Base-by-base conservation (phyloP, 345 rosid genomes). In the Geranium brycei region DNA sequence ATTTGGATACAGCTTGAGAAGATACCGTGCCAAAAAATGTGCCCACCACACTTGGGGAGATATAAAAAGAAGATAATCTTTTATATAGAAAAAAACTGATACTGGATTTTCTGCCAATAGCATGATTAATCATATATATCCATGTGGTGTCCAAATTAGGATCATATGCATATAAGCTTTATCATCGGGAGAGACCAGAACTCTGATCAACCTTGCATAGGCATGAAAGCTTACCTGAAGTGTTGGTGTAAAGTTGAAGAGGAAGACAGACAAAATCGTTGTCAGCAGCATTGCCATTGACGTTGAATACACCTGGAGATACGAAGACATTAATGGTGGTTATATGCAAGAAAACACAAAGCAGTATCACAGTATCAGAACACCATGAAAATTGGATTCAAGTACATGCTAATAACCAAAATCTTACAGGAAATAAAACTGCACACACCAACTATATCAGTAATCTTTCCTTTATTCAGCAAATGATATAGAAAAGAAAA, bases 271-370 rank as follows among this genome's bases (percentile, higher is more conserved):
- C 62, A 85, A 78, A 72, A 85, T 76, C 91, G 82, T 81, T 35
- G 91, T 90, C 62, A 85, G 84, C 40, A 90, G 82, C 95, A 90
- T 90, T 13, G 95, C 95, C 95, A 87, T 82, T 61, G 97, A 90
- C 30, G 91, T 90, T 17, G 97, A 81, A 76, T 87, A 85, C 7
- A 90, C 91, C 97, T 90, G 70, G 17, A 35, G 67, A 73, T 38
- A 32, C 59, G 64, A 58, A 23, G 51, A 31, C 31, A 58, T 7
- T 18, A 18, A 0, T 31, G 18, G 2, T 35, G 0, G 23, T 17
- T 14, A 69, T 17, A 40, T 58, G 14, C 23, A 41, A 59, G 51
- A 1, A 28, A 60, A n/a, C 10, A 51, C 0, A 47, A 7, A 47
- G 12, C 12, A 7, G 15, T 47, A 47, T 47, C 15, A 47, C 53